Evolutionary conservation across 306 rosid species (phyloP).

Genomic region (Prinsepia uniflora): DNA sequence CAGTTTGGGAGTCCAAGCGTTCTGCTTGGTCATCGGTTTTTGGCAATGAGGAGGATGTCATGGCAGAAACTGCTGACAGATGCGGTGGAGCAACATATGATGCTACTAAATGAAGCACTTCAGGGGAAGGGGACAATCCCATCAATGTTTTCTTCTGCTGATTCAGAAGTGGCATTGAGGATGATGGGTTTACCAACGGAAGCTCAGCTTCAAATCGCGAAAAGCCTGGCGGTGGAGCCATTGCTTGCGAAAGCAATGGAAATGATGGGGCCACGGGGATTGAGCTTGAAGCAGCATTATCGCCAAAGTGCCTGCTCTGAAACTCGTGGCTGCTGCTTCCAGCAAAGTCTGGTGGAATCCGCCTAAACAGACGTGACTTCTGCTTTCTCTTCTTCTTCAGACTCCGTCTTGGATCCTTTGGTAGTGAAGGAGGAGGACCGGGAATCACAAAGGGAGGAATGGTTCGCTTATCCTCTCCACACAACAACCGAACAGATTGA

Average conservation of each 20-base stretch:
- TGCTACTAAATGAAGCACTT: conserved; percentile 87
- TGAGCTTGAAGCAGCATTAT: conserved; percentile 67
- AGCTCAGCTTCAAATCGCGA: conserved; percentile 46
- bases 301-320: conserved; percentile 32
- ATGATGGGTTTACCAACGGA: conserved; percentile 36
- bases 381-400: conserved; percentile 65
- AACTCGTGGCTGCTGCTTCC: conserved; percentile 52
- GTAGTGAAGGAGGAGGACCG: conserved; percentile 76
- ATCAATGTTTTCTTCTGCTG: conserved; percentile 40
- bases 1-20: conserved; percentile 44
- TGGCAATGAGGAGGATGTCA: conserved; percentile 47
- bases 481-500: conserved; percentile 79
- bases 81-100: conserved; percentile 66
- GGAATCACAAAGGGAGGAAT: conserved; percentile 96
- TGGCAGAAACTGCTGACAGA: conserved; percentile 41
- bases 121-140: conserved; percentile 85
- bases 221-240: conserved; percentile 30
- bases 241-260: conserved; percentile 48
- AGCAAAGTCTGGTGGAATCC: conserved; percentile 38
- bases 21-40: conserved; percentile 50
- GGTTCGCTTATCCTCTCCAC: conserved; percentile 71
- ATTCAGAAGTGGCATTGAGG: conserved; percentile 29
- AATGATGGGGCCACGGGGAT: conserved; percentile 51
- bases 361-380: conserved; percentile 41
- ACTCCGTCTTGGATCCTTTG: conserved; percentile 82